Evolutionary conservation across 257 asterid genomes (phyloP), one percentile per base, ranked within the genome.

Genomic region (Misopates orontium): DNA sequence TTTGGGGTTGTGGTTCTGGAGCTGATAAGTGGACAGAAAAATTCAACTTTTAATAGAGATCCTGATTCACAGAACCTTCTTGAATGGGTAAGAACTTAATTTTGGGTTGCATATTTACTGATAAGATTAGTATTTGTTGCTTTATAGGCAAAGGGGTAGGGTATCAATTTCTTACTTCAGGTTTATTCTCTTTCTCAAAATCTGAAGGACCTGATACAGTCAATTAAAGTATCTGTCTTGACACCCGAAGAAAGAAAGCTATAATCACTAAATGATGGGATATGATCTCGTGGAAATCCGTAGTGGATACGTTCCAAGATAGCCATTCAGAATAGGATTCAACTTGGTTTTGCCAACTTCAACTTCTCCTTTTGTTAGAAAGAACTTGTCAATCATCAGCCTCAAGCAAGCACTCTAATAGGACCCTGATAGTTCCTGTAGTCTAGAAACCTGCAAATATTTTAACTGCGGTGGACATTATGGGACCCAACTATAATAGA

Each of bases 1-100:
- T 94, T 83, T 18, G 99, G 99, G 24, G 99, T 94, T 47, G 89
- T 90, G 68, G 68, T 90, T 75, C 83, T 94, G 62, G 99, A 94
- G 95, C 82, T 94, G 61, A 75, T 94, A 50, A 88, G 96, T 49
- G 99, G 98, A 64, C 87, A 90, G 74, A 94, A 85, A 67, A 94
- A 90, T 74, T 90, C 97, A 5, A 20, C 68, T 7, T 90, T 94
- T 68, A 73, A 80, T 42, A 77, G 79, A 61, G 96, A 94, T 71
- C 84, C 82, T 11, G 96, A 85, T 60, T 88, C 82, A 0, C 74
- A 48, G 45, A 82, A 66, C 82, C 82, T 94, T 13, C 87, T 94
- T 54, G 95, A 87, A 60, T 90, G 97, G 97, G 97, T 89, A 78
- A 77, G 84, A 60, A 45, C 61, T 58, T 50, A 44, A 72, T 42